Conservation (phyloP, 805 yeast species). For the Myxozyma mucilagina region DNA sequence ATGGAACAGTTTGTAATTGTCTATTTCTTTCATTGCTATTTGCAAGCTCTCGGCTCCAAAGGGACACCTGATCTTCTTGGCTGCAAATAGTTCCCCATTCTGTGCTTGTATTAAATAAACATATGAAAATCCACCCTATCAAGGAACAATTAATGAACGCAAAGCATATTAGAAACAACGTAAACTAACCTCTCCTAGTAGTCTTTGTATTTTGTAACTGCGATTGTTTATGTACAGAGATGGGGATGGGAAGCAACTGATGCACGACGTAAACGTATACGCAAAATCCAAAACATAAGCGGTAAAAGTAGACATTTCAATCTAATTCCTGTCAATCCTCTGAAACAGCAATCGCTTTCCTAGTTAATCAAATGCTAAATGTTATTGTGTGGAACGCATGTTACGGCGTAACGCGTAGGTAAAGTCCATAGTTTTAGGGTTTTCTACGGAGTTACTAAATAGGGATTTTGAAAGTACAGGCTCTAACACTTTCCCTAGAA, state of each 20-base stretch:
- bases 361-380: too few species aligned
- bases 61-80: slow-evolving; percentile 85
- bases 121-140: slow-evolving; percentile 74
- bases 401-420: too few species aligned
- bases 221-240: slow-evolving; percentile 61
- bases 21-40: slow-evolving; percentile 74
- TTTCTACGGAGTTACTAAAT: too few species aligned
- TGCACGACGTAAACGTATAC: slow-evolving; percentile 40
- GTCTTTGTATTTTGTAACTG: slow-evolving; percentile 59
- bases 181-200: slow-evolving; percentile 67
- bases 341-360: neutral
- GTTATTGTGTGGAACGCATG: too few species aligned
- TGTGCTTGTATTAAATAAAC: slow-evolving; percentile 69
- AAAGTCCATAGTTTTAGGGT: too few species aligned
- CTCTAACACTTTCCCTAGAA: too few species aligned
- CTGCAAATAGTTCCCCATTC: slow-evolving; percentile 57
- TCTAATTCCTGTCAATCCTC: neutral
- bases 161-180: too few species aligned
- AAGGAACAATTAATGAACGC: neutral
- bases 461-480: too few species aligned
- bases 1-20: slow-evolving; percentile 68
- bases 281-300: slow-evolving; percentile 35
- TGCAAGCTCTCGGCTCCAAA: slow-evolving; percentile 77
- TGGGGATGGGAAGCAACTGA: slow-evolving; percentile 51
- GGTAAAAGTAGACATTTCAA: slow-evolving; percentile 10